phyloP scores from a whole-genome alignment of 345 rosid species.

The Hevea brasiliensis region DNA sequence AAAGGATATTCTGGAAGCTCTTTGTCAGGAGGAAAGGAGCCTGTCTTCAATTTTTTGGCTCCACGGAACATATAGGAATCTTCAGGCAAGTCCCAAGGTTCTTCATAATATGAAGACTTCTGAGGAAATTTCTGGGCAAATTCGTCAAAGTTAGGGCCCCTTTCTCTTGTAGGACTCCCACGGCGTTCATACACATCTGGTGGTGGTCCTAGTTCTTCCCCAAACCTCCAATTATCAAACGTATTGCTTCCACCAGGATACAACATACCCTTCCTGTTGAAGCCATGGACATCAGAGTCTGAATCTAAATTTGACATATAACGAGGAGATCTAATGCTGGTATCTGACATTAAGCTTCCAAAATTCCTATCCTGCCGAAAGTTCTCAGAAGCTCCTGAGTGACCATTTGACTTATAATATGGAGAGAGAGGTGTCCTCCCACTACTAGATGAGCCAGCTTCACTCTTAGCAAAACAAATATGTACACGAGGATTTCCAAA shows the following conservation, averaged over 20 bases:
- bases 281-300: constrained; percentile 51
- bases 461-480: constrained; percentile 87
- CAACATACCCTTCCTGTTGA: constrained; percentile 46
- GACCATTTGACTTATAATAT: constrained; percentile 44
- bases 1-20: constrained; percentile 66
- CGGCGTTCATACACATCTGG: constrained; percentile 45
- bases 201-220: constrained; percentile 33
- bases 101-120: constrained; percentile 52
- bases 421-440: constrained; percentile 70
- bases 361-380: constrained; percentile 47
- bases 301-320: constrained; percentile 40
- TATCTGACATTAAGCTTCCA: constrained; percentile 17
- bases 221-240: constrained; percentile 41
- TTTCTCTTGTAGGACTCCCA: constrained; percentile 58
- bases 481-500: constrained; percentile 97
- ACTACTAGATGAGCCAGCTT: constrained; percentile 57
- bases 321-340: constrained; percentile 39
- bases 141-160: constrained; percentile 45
- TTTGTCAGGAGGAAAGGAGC: constrained; percentile 58
- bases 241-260: constrained; percentile 46
- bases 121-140: constrained; percentile 41
- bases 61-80: constrained; percentile 58
- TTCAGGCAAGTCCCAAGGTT: constrained; percentile 74
- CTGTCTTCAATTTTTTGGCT: constrained; percentile 64
- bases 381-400: constrained; percentile 53